Evolutionary conservation across 495 filamentous ascomycete species (phyloP), one percentile per base, ranked within the genome.

Genomic region (Lichenothelia convexa): DNA sequence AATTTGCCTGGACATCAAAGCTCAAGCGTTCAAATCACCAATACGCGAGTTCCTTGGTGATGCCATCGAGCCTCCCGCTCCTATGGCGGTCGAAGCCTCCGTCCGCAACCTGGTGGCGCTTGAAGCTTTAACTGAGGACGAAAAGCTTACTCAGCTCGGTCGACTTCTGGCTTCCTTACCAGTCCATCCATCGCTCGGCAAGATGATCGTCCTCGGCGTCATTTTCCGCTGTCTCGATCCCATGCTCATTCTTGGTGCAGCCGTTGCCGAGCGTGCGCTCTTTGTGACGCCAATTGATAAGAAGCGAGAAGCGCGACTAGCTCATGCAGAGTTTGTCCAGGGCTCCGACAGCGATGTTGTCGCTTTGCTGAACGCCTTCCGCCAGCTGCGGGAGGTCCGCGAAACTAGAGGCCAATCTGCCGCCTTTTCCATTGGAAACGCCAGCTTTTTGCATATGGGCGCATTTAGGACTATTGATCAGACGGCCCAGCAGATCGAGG

Each of bases 171-270:
- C 59, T 9, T 50, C 56, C 17, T 43, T 75, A 33, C 58, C 60
- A 6, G 50, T 71, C 21, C 54, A 64, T 35, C 71, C 71, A 18
- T 47, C 50, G 7, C 50, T 68, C 33, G 70, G 63, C 22, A 73
- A 71, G 39, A 61, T 75, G 63, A 62, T 74, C 24, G 43, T 74
- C 17, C 47, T 75, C 7, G 70, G 69, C 6, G 50, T 70, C 29
- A 64, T 74, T 17, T 76, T 75, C 54, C 57, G 62, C 16, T 76
- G 72, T 42, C 54, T 76, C 7, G 68, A 75, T 37, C 67, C 71
- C 0, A 65, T 76, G 42, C 39, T 75, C 20, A 62, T 75, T 24
- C 34, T 74, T 4, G 67, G 60, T 21, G 57, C 61, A 15, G 51
- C 62, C 3, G 47, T 54, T 2, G 38, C 45, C 3, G 57, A 60